These are phyloP conservation scores for Hyphopichia khmerensis DNA, from an alignment of 1,139 yeast species.

Conservation along the genomic window DNA sequence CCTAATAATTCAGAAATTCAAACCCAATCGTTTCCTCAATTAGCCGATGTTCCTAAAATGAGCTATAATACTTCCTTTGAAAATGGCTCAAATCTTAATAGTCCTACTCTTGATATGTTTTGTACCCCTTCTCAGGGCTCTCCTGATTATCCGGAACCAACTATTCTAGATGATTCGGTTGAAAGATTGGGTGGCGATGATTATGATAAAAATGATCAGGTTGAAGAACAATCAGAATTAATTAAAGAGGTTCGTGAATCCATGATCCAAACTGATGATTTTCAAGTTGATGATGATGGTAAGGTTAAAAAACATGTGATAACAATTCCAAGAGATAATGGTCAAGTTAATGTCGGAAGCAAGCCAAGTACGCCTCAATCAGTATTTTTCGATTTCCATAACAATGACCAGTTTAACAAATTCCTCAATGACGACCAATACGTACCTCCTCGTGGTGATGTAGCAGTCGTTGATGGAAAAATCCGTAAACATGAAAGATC, in stretches of 20 bases:
- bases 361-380: slow-evolving; percentile 10
- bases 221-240: slow-evolving; percentile 1
- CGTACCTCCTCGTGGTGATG: slow-evolving; percentile 41
- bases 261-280: neutral
- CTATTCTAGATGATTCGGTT: slow-evolving; percentile 1
- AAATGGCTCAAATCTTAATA: neutral
- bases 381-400: slow-evolving; percentile 13
- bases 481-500: slow-evolving; percentile 23
- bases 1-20: slow-evolving; percentile 1
- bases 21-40: neutral
- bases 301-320: neutral
- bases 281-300: neutral
- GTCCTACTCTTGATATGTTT: neutral
- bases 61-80: neutral
- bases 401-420: slow-evolving; percentile 17
- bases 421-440: slow-evolving; percentile 29
- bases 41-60: neutral
- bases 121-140: neutral
- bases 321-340: neutral
- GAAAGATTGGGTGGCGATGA: slow-evolving; percentile 1
- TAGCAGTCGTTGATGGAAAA: slow-evolving; percentile 19
- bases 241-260: neutral
- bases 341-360: neutral
- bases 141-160: slow-evolving; percentile 5
- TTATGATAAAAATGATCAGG: neutral